Evolutionary conservation across 306 rosid species (phyloP), one percentile per base, ranked within the genome.

Genomic region (Echinosophora koreensis): DNA sequence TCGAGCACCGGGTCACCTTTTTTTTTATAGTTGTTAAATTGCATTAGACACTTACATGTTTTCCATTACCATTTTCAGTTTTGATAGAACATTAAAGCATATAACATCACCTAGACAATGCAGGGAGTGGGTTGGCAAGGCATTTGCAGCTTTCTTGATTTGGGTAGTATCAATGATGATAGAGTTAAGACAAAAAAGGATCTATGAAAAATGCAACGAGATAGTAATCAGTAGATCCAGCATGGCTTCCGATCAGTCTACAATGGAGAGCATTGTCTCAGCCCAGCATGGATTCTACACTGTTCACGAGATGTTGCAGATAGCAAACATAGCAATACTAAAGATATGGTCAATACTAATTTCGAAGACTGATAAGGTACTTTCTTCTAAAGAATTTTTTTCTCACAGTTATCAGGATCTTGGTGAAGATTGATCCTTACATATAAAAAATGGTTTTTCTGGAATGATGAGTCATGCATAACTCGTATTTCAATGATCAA

Each of bases 61-160:
- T 22, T 66, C 14, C 41, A 38, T 17, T 54, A 47, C 30, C 50
- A 44, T 3, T 44, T 44, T 46, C 7, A 38, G 35, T 55, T 8
- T 5, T 69, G 59, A 67, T 46, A 35, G 30, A 62, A 62, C 71
- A 65, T 6, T 69, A 30, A 73, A 15, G 3, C 41, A n/a, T 22
- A 46, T 74, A 50, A 83, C 55, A 67, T 61, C n/a, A 22, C 27
- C 54, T 73, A 41, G 8, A 14, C 50, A 58, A 55, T 77, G 83
- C 82, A 96, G 98, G 92, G 98, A 91, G 83, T 96, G 99, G 97
- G 77, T 87, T 56, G 98, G 99, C 56, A 92, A 88, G 83, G 87
- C 90, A 55, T 38, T 89, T 27, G 94, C 99, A 46, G 80, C 71
- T 38, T 66, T 96, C 77, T 62, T 89, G 66, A 61, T 88, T 28